Percentiles rank a stretch among this genome's conserved stretches.
Evolutionary conservation across 805 yeast species (phyloP).

Genomic region (Wickerhamomyces canadensis): DNA sequence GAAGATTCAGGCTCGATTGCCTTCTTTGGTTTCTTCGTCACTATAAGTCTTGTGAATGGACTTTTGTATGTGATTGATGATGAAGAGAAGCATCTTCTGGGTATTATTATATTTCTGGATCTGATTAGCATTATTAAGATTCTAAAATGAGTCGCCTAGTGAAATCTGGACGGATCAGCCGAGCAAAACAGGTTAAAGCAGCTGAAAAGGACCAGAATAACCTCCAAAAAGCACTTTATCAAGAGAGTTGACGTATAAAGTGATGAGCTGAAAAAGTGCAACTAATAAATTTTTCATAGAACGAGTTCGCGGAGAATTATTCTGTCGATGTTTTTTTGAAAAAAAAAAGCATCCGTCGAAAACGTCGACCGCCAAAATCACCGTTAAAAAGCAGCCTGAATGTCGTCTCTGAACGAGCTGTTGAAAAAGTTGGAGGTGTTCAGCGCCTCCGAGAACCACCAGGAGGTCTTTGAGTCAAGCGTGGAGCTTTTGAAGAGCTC

Average conservation of each 20-base stretch:
- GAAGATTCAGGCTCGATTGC: background rate
- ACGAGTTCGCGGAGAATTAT: too few species aligned
- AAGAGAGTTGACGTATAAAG: too few species aligned
- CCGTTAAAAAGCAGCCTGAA: background rate
- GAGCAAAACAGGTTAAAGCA: too few species aligned
- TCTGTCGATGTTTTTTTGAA: too few species aligned
- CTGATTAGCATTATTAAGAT: too few species aligned
- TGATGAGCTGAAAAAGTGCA: too few species aligned
- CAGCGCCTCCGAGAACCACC: constrained; percentile 17
- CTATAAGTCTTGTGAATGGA: constrained; percentile 1
- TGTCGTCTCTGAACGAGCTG: constrained; percentile 21
- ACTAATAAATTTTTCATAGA: too few species aligned
- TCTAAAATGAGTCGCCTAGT: background rate
- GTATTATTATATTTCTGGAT: background rate
- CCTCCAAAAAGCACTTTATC: too few species aligned
- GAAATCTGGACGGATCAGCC: too few species aligned
- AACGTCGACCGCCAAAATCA: too few species aligned
- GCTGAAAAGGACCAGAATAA: too few species aligned
- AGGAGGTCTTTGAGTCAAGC: constrained; percentile 22
- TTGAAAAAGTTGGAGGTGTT: constrained; percentile 22
- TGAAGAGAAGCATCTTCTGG: background rate
- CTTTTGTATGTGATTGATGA: background rate
- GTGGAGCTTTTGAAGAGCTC: constrained; percentile 21
- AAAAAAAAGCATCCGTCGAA: too few species aligned
- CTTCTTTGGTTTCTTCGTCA: background rate